Base-by-base conservation (phyloP, 129 eudicot genomes). In the Pittosporum tobira region DNA sequence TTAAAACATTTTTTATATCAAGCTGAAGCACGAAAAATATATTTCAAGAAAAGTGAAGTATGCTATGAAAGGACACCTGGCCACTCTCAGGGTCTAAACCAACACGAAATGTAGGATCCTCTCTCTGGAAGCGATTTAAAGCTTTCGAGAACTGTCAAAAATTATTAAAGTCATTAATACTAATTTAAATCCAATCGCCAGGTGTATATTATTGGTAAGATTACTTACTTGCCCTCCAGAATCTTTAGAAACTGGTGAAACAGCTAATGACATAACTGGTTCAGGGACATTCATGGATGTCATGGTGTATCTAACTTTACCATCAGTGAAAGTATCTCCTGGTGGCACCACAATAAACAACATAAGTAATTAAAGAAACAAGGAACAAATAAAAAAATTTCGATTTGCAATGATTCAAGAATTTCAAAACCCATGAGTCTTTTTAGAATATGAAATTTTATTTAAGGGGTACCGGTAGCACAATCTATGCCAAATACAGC, bases 401-500 rank as follows among this genome's bases (percentile, higher is more conserved):
- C 5, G 20, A 3, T 25, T 37, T 59, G 30, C 13, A 61, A n/a
- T n/a, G 66, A 61, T 46, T 18, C 21, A 15, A 44, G 12, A 6
- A 28, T 27, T 44, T 44, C 31, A 71, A 26, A 38, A 22, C 31
- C 36, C 38, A 24, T 3, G 21, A 21, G 3, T 19, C 50, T 21
- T 38, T 9, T 14, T 59, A 5, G 37, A 8, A 24, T 59, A 6
- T 22, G 6, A 59, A 47, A 47, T 21, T 40, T 4, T 16, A 59
- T 16, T 38, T 36, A 38, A 57, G 52, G 55, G 25, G 25, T 67
- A 85, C 94, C 94, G 69, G 99, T 83, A 64, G 99, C 94, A 79
- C 99, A 93, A 72, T 93, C 99, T 54, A 93, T 82, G 43, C 99
- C 99, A 75, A 87, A 87, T 15, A 93, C 99, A 72, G 99, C 99